phyloP scores from a whole-genome alignment of 1,284 basidiomycete genomes.

The Naganishia cerealis region DNA sequence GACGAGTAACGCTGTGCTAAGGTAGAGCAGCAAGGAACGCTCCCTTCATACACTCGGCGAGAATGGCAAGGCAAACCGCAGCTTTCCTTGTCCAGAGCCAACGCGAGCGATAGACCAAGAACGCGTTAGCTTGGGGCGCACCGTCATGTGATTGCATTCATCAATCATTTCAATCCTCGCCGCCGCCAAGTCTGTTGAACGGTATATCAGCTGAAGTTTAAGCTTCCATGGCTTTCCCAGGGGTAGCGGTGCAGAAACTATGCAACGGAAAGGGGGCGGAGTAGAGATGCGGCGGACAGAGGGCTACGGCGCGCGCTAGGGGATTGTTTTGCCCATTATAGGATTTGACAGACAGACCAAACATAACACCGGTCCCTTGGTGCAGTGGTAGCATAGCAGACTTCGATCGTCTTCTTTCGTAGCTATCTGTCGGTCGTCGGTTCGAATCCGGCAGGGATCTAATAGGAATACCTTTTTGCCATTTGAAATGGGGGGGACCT shows the following conservation, averaged over 20 bases:
- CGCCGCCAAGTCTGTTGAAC: too few relatives aligned
- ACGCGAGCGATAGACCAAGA: neutral
- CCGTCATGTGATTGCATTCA: conserved; percentile 10
- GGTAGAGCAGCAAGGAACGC: neutral
- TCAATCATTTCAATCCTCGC: too few relatives aligned
- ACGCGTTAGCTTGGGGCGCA: conserved; percentile 18
- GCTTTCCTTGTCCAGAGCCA: too few relatives aligned
- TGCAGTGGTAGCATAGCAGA: conserved; percentile 31
- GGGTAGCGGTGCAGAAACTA: too few relatives aligned
- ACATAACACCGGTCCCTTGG: conserved; percentile 28
- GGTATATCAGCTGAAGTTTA: too few relatives aligned
- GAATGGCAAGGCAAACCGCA: neutral
- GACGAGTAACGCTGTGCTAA: neutral
- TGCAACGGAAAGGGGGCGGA: too few relatives aligned
- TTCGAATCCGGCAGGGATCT: conserved; percentile 31
- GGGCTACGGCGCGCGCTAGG: too few relatives aligned
- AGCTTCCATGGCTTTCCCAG: too few relatives aligned
- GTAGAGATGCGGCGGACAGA: too few relatives aligned
- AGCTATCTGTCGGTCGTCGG: conserved; percentile 21
- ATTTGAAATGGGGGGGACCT: too few relatives aligned
- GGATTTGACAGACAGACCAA: too few relatives aligned
- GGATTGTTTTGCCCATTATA: too few relatives aligned
- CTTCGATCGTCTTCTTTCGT: conserved; percentile 13
- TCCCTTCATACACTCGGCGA: neutral
- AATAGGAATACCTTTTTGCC: conserved; percentile 21